A percentile compares a stretch with the other conserved stretches of the same genome.
Conservation (phyloP, 306 rosid species). For the Urtica urens region DNA sequence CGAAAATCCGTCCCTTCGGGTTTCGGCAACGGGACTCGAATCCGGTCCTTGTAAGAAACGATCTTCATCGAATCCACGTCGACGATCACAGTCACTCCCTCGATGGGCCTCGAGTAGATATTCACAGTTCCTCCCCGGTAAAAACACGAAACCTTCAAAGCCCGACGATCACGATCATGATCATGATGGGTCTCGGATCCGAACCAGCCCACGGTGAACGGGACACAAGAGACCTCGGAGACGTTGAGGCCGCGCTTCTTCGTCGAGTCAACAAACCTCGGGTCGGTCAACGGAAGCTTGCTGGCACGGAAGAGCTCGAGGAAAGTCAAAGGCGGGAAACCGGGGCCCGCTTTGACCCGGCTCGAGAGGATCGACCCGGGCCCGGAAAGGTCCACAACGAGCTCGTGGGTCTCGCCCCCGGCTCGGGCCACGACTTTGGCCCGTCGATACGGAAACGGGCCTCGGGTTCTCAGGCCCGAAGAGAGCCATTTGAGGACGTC, state of each 20-base stretch:
- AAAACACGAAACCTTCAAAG: conserved; percentile 50
- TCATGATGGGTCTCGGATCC: conserved; percentile 52
- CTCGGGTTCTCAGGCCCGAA: conserved; percentile 17
- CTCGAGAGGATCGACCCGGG: conserved; percentile 36
- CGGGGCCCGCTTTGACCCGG: conserved; percentile 47
- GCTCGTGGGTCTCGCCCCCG: conserved; percentile 44
- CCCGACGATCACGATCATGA: conserved; percentile 40
- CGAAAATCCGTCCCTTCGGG: conserved; percentile 62
- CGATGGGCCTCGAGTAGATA: conserved; percentile 72
- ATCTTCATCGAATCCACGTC: conserved; percentile 69
- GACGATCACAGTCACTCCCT: conserved; percentile 48
- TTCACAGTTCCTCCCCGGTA: conserved; percentile 55
- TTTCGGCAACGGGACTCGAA: conserved; percentile 52
- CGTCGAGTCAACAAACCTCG: conserved; percentile 46
- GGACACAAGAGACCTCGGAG: conserved; percentile 68
- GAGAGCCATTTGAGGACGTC: conserved; percentile 61
- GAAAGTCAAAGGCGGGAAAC: conserved; percentile 68
- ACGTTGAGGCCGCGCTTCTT: conserved; percentile 48
- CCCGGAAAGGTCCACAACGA: conserved; percentile 48
- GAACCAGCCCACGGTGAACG: conserved; percentile 77
- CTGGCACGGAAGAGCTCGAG: conserved; percentile 54
- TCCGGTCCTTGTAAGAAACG: conserved; percentile 43
- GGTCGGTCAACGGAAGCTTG: conserved; percentile 45
- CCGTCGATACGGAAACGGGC: conserved; percentile 32
- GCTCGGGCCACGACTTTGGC: conserved; percentile 67